Evolutionary conservation across 805 yeast genomes (phyloP), one percentile per base, ranked within the genome.

Genomic region (Scheffersomyces lignosus): DNA sequence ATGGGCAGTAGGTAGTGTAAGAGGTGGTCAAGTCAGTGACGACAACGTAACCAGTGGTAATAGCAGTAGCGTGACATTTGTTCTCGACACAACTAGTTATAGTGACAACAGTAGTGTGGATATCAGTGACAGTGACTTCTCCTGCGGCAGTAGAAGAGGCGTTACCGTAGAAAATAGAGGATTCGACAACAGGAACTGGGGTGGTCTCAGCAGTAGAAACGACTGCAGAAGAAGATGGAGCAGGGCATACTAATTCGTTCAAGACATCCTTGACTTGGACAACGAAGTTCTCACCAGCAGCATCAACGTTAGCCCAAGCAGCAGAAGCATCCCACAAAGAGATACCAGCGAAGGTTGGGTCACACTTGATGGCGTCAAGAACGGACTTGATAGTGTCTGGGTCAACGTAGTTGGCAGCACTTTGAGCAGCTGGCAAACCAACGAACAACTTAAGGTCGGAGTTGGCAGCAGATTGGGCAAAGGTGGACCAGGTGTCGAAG

Each of bases 291-390:
- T 31, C 38, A 20, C 62, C 60, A 29, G 69, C 66, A 32, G 56
- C 51, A 36, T 71, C 66, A 17, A 33, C 35, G 45, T 77, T 71
- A 41, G 69, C 60, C 50, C 74, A 73, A 14, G 77, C 77, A 45
- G 78, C 78, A 7, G 83, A 70, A 12, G 88, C 86, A 48, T 88
- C 96, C 97, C 98, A 90, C 43, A 89, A 65, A 74, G 83, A 78
- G 52, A 90, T 77, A 23, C 89, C 85, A 15, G 83, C 83, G 48
- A 89, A 76, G 42, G 52, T 47, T 29, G 48, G 36, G 36, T 39
- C 42, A n/a, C 39, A 28, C 23, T 42, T 31, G 32, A 56, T 43
- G 23, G 33, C 35, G 23, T 38, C 31, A 8, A 53, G 40, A 28
- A 48, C 45, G 13, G 40, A n/a, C 33, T 44, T 31, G 22, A 64